Base-by-base conservation (phyloP, 1,139 yeast species). In the Nakaseomyces kungkrabaensis region DNA sequence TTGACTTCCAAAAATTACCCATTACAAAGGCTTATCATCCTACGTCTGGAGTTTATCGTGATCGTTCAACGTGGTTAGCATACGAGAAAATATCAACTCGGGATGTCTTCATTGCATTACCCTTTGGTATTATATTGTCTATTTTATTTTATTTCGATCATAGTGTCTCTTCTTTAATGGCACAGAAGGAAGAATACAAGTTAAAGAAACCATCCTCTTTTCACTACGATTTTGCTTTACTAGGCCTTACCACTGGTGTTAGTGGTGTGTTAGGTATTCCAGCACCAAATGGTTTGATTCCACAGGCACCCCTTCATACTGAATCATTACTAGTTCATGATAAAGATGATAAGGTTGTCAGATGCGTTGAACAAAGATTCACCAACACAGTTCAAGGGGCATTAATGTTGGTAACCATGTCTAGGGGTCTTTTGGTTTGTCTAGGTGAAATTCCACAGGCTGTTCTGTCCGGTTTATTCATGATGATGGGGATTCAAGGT, bases 301-400 rank as follows among this genome's bases (percentile, higher is more conserved):
- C 98, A 0, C 98, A 92, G 66, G 97, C 97, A 0, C 98, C 97
- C 0, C 67, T 92, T 43, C 98, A 92, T 61, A 89, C 97, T 0
- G 78, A 76, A 49, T 81, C 96, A 0, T 68, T 92, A 37, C 79
- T 88, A 43, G 82, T 87, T 4, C 76, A 75, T 54, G 78, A 78
- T 53, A 68, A 68, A 47, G 53, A 69, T 10, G 70, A 74, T 8
- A 58, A 67, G 4, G 72, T 79, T 1, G 62, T 72, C 0, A 72
- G 79, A 3, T 92, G 90, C 7, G 95, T 92, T 3, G 98, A 92
- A 60, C 98, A 92, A 64, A 68, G 98, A 45, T 72, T 88, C 43
- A 84, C 94, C 1, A 92, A 92, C 60, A 80, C 89, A 0, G 72
- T 76, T 0, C 98, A 92, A 62, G 98, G 98, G 0, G 67, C 85